Evolutionary conservation across 495 filamentous ascomycete genomes (phyloP), one percentile per base, ranked within the genome.

Genomic region (Tuber melanosporum): DNA sequence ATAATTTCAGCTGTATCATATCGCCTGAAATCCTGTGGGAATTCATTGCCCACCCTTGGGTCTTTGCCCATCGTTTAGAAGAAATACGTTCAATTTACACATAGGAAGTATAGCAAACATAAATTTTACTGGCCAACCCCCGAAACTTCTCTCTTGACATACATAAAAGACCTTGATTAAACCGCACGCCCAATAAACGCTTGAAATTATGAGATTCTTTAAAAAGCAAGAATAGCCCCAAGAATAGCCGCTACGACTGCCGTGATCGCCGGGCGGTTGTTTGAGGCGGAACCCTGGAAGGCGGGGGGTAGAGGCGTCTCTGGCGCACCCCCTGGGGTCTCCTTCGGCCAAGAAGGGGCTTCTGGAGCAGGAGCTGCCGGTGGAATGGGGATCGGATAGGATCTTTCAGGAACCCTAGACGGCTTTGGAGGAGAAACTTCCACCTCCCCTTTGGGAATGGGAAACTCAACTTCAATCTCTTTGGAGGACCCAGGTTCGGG

Each of bases 231-330:
- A 32, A 66, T 66, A 36, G 49, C 74, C 20, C 77, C 74, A 15
- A 45, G 47, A 1, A 80, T 32, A 71, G 47, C 71, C 19, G 74
- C 49, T 39, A 73, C 45, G 19, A 80, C 71, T 15, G 71, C 78
- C 52, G 71, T 19, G 44, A 76, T 45, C 2, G 47, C 71, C 44
- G 78, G 57, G 8, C 41, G 73, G 70, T 36, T 74, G 42, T 73
- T 73, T 26, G 77, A 41, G 22, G 73, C 81, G 9, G 77, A 73
- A 39, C 74, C 81, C 47, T 79, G 49, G 46, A 82, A 82, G 15
- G 12, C 47, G 19, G 22, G n/a, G n/a, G 74, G 69, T 43, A 52
- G 43, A 44, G 75, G 46, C 57, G 26, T 12, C 69, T 32, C 42
- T 75, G 46, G 22, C 14, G 72, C 26, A 20, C 49, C 42, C 43